Conservation (phyloP, 164 flowering plant genomes). For the Magnolia changhungtana region DNA sequence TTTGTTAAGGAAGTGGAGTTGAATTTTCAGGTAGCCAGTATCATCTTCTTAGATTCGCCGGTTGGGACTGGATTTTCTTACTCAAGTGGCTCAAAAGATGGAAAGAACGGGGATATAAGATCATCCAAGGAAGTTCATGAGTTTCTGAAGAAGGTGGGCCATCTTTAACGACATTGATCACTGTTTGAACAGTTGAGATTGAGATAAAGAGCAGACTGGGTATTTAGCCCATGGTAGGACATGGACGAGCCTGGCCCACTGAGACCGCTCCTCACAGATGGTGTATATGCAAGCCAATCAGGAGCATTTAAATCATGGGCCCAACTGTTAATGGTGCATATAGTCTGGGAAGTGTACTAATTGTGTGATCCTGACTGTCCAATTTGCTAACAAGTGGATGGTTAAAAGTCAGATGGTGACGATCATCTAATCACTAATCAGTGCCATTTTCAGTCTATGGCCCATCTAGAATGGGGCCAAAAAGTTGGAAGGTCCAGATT, state of each 20-base stretch:
- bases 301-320: too few relatives aligned
- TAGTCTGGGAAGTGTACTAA: too few relatives aligned
- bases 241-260: background rate
- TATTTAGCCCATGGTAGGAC: background rate
- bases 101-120: slow-evolving; percentile 4
- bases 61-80: slow-evolving; percentile 26
- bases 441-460: too few relatives aligned
- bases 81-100: slow-evolving; percentile 4
- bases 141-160: slow-evolving; percentile 24
- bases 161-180: background rate
- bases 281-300: too few relatives aligned
- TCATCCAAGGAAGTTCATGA: slow-evolving; percentile 4
- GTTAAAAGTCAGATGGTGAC: too few relatives aligned
- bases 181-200: background rate
- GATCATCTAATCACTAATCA: too few relatives aligned
- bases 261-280: background rate
- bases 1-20: background rate
- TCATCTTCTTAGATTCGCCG: slow-evolving; percentile 24
- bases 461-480: too few relatives aligned
- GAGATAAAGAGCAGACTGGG: background rate
- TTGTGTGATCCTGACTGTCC: too few relatives aligned
- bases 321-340: too few relatives aligned
- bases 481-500: too few relatives aligned
- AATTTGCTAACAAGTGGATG: too few relatives aligned
- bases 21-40: slow-evolving; percentile 10